Percentiles rank a stretch among this genome's conserved stretches.
phyloP scores from a whole-genome alignment of 345 rosid species.

The Eutrema yunnanense region DNA sequence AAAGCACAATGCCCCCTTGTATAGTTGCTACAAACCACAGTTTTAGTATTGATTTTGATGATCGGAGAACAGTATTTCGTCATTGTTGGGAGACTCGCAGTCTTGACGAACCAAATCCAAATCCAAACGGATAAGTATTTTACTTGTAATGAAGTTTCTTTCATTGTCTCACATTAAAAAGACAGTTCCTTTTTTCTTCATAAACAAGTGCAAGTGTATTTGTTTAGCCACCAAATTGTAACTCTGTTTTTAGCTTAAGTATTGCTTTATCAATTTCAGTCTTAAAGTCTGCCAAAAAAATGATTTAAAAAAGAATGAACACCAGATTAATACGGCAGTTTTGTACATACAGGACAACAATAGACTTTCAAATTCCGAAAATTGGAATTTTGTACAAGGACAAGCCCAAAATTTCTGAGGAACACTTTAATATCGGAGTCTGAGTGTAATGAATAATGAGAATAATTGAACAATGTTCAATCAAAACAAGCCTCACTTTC shows the following conservation, averaged over 20 bases:
- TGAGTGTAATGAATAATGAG: not conserved
- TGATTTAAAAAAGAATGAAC: not conserved
- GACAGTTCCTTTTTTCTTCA: not conserved
- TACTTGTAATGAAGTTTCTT: not conserved
- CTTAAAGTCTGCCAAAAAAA: not conserved
- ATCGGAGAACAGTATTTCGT: not conserved
- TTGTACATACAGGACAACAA: not conserved
- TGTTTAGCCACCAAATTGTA: not conserved
- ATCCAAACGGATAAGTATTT: not conserved
- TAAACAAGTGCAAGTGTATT: slow-evolving; percentile 32
- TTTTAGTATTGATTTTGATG: not conserved
- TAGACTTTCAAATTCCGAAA: not conserved
- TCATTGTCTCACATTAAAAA: not conserved
- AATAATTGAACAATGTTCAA: slow-evolving; percentile 10
- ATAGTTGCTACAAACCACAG: not conserved
- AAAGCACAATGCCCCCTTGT: not conserved
- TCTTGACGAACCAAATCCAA: not conserved
- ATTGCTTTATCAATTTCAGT: not conserved
- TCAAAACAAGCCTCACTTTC: slow-evolving; percentile 13
- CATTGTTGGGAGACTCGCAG: not conserved
- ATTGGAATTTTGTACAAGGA: not conserved
- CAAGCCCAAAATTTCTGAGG: not conserved
- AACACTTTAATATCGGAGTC: not conserved
- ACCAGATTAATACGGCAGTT: not conserved
- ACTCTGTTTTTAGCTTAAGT: not conserved